Conservation (phyloP, 2,329 filamentous ascomycete genomes). For the Sporothrix euskadiensis region DNA sequence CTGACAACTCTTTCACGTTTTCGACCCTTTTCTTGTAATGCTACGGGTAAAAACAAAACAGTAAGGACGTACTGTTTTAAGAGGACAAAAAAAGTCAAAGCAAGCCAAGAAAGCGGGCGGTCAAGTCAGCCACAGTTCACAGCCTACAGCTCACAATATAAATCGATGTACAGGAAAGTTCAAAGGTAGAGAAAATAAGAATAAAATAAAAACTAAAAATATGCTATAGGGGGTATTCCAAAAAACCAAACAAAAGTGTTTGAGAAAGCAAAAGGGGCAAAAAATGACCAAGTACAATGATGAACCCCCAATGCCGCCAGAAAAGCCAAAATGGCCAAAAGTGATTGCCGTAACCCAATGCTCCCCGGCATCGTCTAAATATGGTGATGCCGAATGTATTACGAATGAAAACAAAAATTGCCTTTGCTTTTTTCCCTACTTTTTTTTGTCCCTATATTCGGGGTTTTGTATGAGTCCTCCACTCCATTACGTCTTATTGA, state of each 20-base stretch:
- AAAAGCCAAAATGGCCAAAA: conserved; percentile 1
- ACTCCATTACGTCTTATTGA: background rate
- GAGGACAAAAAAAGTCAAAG: background rate
- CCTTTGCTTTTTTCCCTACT: background rate
- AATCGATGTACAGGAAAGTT: background rate
- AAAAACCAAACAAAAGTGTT: conserved; percentile 11
- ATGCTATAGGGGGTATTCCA: conserved; percentile 29
- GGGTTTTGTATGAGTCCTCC: background rate
- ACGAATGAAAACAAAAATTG: background rate
- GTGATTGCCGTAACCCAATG: background rate
- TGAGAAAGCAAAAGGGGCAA: background rate
- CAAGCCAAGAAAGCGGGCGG: background rate
- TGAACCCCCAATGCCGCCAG: background rate
- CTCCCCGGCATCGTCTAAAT: conserved; percentile 24
- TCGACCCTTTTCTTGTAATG: conserved; percentile 13
- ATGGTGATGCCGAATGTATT: conserved; percentile 24
- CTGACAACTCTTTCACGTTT: background rate
- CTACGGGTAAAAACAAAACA: background rate
- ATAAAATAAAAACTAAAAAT: conserved; percentile 17
- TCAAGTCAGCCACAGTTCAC: background rate
- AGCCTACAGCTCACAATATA: background rate
- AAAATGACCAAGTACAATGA: background rate
- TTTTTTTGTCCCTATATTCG: background rate
- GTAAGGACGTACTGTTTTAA: background rate
- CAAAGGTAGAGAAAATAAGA: background rate